A percentile compares a stretch with the other conserved stretches of the same genome.
These are phyloP conservation scores for Lasiodiplodia theobromae DNA, from an alignment of 2,329 filamentous ascomycete genomes.

Conservation along the genomic window DNA sequence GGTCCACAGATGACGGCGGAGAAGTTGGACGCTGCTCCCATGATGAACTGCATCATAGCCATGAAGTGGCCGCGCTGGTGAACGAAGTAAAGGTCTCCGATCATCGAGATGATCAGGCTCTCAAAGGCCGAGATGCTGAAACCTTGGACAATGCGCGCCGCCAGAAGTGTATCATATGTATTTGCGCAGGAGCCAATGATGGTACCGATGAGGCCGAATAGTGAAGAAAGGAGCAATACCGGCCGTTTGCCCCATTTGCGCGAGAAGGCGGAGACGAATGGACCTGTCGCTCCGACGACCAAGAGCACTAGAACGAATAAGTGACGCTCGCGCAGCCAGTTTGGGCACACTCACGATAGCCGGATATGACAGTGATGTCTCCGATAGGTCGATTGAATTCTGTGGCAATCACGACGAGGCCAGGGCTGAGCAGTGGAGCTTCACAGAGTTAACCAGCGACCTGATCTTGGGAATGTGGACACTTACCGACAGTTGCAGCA, in stretches of 20 bases:
- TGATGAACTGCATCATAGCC: slow-evolving; percentile 50
- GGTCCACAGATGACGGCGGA: slow-evolving; percentile 5
- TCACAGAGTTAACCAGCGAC: slow-evolving; percentile 31
- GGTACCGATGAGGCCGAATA: slow-evolving; percentile 32
- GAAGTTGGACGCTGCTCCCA: slow-evolving; percentile 32
- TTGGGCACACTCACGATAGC: slow-evolving; percentile 35
- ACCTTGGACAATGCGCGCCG: slow-evolving; percentile 54
- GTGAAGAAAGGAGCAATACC: slow-evolving; percentile 53
- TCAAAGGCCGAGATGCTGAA: slow-evolving; percentile 48
- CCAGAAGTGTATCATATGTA: slow-evolving; percentile 56
- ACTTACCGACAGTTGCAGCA: slow-evolving; percentile 31
- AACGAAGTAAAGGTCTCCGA: slow-evolving; percentile 58
- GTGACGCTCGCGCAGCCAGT: background rate
- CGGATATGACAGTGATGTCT: slow-evolving; percentile 47
- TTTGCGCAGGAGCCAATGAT: slow-evolving; percentile 50
- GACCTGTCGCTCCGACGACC: slow-evolving; percentile 44
- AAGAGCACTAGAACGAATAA: slow-evolving; percentile 37
- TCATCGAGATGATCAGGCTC: slow-evolving; percentile 47
- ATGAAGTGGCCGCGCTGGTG: slow-evolving; percentile 59
- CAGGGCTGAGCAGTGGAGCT: slow-evolving; percentile 45
- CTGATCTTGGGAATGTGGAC: too few relatives aligned
- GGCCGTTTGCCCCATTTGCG: slow-evolving; percentile 56
- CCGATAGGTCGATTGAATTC: slow-evolving; percentile 39
- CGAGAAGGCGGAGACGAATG: slow-evolving; percentile 44
- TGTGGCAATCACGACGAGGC: slow-evolving; percentile 42